phyloP scores from a whole-genome alignment of 257 asterid species.

The Sherardia arvensis region DNA sequence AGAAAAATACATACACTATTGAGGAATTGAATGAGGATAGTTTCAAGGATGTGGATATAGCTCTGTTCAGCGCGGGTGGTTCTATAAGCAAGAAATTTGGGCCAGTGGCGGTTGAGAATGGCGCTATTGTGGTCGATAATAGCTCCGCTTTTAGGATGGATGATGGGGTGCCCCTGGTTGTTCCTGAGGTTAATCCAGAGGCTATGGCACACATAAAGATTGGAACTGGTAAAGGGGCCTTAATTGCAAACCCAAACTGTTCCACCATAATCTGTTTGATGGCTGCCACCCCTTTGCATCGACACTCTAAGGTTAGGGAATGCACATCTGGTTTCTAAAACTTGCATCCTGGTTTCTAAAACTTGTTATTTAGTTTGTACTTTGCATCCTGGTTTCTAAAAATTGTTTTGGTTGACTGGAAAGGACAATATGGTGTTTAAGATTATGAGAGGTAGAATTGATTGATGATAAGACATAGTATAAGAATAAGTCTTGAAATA shows the following conservation, averaged over 20 bases:
- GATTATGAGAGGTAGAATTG: background rate
- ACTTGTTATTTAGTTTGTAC: background rate
- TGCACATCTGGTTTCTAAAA: no score
- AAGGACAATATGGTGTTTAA: background rate
- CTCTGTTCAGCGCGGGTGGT: conserved; percentile 89
- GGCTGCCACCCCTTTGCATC: conserved; percentile 96
- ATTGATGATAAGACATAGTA: background rate
- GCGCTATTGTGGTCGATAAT: conserved; percentile 82
- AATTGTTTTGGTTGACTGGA: background rate
- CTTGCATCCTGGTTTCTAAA: no score
- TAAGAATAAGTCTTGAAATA: background rate
- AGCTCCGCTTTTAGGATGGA: conserved; percentile 97
- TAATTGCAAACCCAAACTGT: conserved; percentile 91
- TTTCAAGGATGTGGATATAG: conserved; percentile 69
- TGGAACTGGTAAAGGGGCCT: conserved; percentile 58
- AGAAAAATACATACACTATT: conserved; percentile 36
- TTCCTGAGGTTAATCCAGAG: conserved; percentile 92
- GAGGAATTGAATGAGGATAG: conserved; percentile 59
- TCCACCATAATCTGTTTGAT: conserved; percentile 84
- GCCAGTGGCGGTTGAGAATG: conserved; percentile 67
- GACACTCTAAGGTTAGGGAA: conserved; percentile 65
- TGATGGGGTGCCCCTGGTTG: conserved; percentile 74
- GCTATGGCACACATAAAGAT: conserved; percentile 75
- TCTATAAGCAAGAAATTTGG: conserved; percentile 83
- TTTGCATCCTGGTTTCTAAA: background rate